phyloP scores from a whole-genome alignment of 805 yeast species.

The Hyphopichia homilentoma region DNA sequence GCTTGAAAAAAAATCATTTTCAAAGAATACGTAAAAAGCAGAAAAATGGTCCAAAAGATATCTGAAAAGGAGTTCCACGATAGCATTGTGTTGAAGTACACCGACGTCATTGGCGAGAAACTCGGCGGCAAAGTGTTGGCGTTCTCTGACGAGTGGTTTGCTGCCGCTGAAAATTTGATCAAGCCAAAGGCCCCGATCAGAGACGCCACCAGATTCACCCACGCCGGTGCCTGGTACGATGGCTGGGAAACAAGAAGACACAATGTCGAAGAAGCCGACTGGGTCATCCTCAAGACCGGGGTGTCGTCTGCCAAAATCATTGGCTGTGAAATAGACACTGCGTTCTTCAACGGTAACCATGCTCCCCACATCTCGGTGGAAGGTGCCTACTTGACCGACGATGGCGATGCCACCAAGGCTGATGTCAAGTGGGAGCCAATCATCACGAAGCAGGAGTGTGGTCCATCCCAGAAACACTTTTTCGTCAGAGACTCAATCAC shows the following conservation, averaged over 20 bases:
- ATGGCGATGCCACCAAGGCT: slow-evolving; percentile 19
- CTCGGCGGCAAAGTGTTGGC: slow-evolving; percentile 72
- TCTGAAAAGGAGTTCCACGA: slow-evolving; percentile 39
- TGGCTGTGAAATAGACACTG: slow-evolving; percentile 90
- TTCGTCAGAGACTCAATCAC: slow-evolving; percentile 63
- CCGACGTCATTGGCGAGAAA: slow-evolving; percentile 81
- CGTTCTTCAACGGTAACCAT: slow-evolving; percentile 92
- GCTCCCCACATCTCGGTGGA: slow-evolving; percentile 90
- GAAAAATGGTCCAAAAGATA: slow-evolving; percentile 16
- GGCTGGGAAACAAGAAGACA: slow-evolving; percentile 99
- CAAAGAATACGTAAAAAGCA: too few species aligned
- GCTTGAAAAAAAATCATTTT: too few species aligned
- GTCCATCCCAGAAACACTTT: slow-evolving; percentile 85
- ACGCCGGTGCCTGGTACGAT: slow-evolving; percentile 95
- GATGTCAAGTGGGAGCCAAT: slow-evolving; percentile 66
- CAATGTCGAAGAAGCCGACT: slow-evolving; percentile 78
- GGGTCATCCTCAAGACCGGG: slow-evolving; percentile 82
- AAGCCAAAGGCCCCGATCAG: slow-evolving; percentile 78
- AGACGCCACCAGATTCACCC: slow-evolving; percentile 74
- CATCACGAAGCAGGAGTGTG: slow-evolving; percentile 73
- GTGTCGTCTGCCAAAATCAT: slow-evolving; percentile 74
- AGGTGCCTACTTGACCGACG: slow-evolving; percentile 45
- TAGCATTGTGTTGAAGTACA: slow-evolving; percentile 47
- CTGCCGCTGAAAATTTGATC: slow-evolving; percentile 83
- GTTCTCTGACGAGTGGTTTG: slow-evolving; percentile 92